These are phyloP conservation scores for Fraxinus baroniana DNA, from an alignment of 305 asterid species.

Conservation along the genomic window DNA sequence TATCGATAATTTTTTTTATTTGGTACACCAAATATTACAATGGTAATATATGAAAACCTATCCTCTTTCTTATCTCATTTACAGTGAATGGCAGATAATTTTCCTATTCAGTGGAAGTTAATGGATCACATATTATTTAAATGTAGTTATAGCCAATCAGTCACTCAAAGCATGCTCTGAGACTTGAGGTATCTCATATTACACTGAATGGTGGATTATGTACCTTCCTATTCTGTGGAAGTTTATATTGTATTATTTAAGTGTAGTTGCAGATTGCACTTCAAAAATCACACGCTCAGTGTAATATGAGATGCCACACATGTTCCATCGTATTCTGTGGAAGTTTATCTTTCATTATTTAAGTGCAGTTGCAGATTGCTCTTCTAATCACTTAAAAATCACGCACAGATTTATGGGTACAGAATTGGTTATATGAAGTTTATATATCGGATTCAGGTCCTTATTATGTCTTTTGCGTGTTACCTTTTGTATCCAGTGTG, in stretches of 20 bases:
- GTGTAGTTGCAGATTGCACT: background rate
- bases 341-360: background rate
- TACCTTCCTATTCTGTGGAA: background rate
- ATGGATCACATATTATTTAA: background rate
- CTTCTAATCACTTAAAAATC: slow-evolving; percentile 5
- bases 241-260: background rate
- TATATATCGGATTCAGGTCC: background rate
- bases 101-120: slow-evolving; percentile 11
- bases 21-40: background rate
- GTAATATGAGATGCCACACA: background rate
- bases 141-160: background rate
- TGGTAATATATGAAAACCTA: slow-evolving; percentile 9
- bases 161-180: background rate
- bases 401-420: background rate
- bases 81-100: background rate
- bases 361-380: background rate
- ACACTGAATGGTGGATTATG: background rate
- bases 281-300: background rate
- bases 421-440: slow-evolving; percentile 7
- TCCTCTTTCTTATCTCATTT: slow-evolving; percentile 8
- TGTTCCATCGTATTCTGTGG: background rate
- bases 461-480: background rate
- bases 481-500: background rate
- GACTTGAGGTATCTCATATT: background rate
- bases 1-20: background rate